These are phyloP conservation scores for Erucastrum elatum DNA, from an alignment of 345 rosid species.

Conservation along the genomic window DNA sequence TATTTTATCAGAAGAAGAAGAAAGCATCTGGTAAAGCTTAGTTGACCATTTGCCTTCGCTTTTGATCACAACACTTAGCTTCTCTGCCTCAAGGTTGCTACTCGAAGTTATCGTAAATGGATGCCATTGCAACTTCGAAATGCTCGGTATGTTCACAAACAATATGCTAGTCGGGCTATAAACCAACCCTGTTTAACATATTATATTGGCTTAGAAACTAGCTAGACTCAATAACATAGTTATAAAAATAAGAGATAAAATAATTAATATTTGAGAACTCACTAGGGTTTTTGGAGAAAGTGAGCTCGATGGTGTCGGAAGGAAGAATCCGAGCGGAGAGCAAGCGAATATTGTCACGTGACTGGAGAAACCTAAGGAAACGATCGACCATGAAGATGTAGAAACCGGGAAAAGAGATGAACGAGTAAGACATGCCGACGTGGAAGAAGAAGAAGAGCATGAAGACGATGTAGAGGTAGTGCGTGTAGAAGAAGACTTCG, in stretches of 20 bases:
- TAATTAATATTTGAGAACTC: neutral
- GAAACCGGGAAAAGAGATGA: constrained; percentile 70
- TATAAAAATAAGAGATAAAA: neutral
- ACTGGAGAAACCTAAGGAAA: constrained; percentile 72
- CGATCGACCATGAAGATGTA: constrained; percentile 81
- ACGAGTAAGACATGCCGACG: constrained; percentile 56
- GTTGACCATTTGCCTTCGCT: constrained; percentile 82
- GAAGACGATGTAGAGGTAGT: constrained; percentile 67
- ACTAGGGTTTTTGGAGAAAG: constrained; percentile 6
- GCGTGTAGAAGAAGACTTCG: constrained; percentile 82
- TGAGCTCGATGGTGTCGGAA: constrained; percentile 60
- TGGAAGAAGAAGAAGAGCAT: constrained; percentile 66
- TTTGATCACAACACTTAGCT: constrained; percentile 65
- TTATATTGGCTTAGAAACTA: neutral
- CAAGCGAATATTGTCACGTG: constrained; percentile 47
- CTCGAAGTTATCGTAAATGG: constrained; percentile 78
- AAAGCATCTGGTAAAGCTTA: constrained; percentile 61
- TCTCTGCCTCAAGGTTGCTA: constrained; percentile 66
- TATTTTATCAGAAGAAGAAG: constrained; percentile 55
- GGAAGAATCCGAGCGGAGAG: constrained; percentile 72
- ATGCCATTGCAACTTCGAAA: constrained; percentile 92
- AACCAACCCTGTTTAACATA: constrained; percentile 47
- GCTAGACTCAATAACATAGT: neutral
- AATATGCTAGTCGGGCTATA: constrained; percentile 71
- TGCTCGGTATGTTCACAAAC: constrained; percentile 70